These are phyloP conservation scores for Cephalotrichum gorgonifer DNA, from an alignment of 2,329 filamentous ascomycete species.

Conservation along the genomic window DNA sequence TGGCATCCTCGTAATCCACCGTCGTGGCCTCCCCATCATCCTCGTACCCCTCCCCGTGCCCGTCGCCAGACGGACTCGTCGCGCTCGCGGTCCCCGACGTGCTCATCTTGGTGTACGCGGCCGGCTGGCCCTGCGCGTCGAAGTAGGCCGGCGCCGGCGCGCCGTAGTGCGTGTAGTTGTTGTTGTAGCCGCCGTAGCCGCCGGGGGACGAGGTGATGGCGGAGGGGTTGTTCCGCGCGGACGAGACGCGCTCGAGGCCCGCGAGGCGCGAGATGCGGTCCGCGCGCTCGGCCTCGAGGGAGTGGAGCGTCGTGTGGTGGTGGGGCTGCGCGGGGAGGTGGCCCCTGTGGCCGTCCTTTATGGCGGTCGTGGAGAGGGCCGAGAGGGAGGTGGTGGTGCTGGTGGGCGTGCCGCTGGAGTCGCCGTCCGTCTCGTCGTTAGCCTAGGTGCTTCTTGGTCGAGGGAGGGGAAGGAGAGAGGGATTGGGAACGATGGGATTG, in stretches of 20 bases:
- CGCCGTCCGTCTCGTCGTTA: not conserved
- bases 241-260: conserved; percentile 78
- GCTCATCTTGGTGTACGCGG: conserved; percentile 64
- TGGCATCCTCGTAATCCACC: conserved; percentile 49
- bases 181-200: conserved; percentile 9
- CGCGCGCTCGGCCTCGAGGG: conserved; percentile 81
- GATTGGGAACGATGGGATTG: conserved; percentile 1
- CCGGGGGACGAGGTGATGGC: not conserved
- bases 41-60: too few relatives aligned
- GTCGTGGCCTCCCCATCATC: conserved; percentile 36
- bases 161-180: not conserved
- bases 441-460: not conserved
- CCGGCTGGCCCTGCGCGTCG: conserved; percentile 61
- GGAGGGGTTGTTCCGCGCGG: conserved; percentile 23
- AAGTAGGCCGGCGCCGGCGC: conserved; percentile 59
- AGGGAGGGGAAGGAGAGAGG: conserved; percentile 7
- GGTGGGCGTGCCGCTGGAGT: conserved; percentile 82
- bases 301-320: conserved; percentile 54
- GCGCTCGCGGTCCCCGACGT: conserved; percentile 88
- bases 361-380: conserved; percentile 83
- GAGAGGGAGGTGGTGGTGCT: conserved; percentile 88
- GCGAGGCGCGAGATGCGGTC: conserved; percentile 92
- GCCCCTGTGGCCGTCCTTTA: conserved; percentile 91
- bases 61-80: too few relatives aligned
- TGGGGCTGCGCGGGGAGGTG: conserved; percentile 50